Evolutionary conservation across 495 filamentous ascomycete genomes (phyloP).

Genomic region (Trichoderma orchidacearum): DNA sequence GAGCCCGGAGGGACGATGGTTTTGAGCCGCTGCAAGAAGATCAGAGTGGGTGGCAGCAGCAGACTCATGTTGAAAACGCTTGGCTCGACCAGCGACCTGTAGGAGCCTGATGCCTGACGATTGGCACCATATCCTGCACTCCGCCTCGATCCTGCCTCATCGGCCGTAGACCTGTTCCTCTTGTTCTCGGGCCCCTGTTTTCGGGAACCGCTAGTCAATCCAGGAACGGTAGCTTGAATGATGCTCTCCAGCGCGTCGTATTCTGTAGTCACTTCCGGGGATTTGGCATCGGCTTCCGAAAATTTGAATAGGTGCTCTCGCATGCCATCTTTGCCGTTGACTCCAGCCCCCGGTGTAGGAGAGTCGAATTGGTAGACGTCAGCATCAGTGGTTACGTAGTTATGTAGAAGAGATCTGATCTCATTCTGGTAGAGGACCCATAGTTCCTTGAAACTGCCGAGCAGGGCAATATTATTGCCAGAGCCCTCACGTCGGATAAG

Average conservation of each 20-base stretch:
- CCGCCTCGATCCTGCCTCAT: slow-evolving; percentile 18
- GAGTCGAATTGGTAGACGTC: slow-evolving; percentile 45
- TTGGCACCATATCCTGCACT: slow-evolving; percentile 15
- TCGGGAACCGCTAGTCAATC: slow-evolving; percentile 71
- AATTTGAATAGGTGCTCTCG: slow-evolving; percentile 87
- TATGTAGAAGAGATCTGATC: slow-evolving; percentile 87
- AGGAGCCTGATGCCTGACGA: slow-evolving; percentile 44
- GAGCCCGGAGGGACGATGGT: slow-evolving; percentile 76
- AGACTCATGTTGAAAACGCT: slow-evolving; percentile 97
- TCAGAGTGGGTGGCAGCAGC: slow-evolving; percentile 81
- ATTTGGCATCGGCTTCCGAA: slow-evolving; percentile 65
- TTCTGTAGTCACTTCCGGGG: slow-evolving; percentile 60
- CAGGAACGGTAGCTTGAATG: slow-evolving; percentile 79
- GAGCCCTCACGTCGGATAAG: slow-evolving; percentile 66
- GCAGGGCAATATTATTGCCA: slow-evolving; percentile 43
- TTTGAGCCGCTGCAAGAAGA: slow-evolving; percentile 83
- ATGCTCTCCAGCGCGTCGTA: slow-evolving; percentile 85
- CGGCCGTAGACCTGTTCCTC: slow-evolving; percentile 19
- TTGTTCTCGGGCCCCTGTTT: slow-evolving; percentile 34
- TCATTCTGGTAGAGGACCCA: slow-evolving; percentile 71
- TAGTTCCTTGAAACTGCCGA: slow-evolving; percentile 75
- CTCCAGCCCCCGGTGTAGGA: slow-evolving; percentile 19
- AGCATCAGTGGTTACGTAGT: slow-evolving; percentile 91
- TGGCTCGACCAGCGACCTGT: slow-evolving; percentile 65
- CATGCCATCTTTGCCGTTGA: slow-evolving; percentile 40